Base-by-base conservation (phyloP, 306 rosid species). In the Dalbergia oliveri region DNA sequence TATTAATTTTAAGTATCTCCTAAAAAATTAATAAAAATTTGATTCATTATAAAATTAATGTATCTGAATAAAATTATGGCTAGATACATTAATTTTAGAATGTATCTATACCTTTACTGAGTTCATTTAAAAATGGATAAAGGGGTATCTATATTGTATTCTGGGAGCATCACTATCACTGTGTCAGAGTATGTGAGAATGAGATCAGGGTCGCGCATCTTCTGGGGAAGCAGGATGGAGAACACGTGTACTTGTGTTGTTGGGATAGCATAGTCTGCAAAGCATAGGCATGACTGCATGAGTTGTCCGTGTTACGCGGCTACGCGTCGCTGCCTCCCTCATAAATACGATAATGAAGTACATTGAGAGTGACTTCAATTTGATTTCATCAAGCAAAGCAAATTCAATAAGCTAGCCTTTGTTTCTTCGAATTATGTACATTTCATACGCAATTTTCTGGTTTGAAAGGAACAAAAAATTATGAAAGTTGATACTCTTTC, bases 221-320 rank as follows among this genome's bases (percentile, higher is more conserved):
- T 11, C 75, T 72, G 72, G 34, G 67, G 60, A 47, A 7, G 39
- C 65, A 60, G 13, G 16, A 50, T 12, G 43, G 9, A 3, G 12
- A 4, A 66, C 72, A 16, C 54, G 72, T 18, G 72, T 41, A 4
- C 1, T 5, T 9, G 10, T 18, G 2, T 66, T 18, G 53, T 66
- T 66, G 35, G 35, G 35, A n/a, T 10, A 64, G 19, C 23, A 9
- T 3, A 11, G 21, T 14, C 15, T 26, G 66, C 66, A 21, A 12
- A 33, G 44, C 33, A 9, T 39, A 16, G 14, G 50, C 50, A 37
- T 9, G 69, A 37, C 50, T 35, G 50, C 50, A 37, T 9, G 69
- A 37, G 69, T 35, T 64, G 51, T 37, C 69, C 73, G 73, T 65
- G 75, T 18, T 5, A 19, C 23, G 74, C 81, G 75, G 78, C 83